Evolutionary conservation across 2,329 filamentous ascomycete genomes (phyloP).

Genomic region (Aspergillus cejpii): DNA sequence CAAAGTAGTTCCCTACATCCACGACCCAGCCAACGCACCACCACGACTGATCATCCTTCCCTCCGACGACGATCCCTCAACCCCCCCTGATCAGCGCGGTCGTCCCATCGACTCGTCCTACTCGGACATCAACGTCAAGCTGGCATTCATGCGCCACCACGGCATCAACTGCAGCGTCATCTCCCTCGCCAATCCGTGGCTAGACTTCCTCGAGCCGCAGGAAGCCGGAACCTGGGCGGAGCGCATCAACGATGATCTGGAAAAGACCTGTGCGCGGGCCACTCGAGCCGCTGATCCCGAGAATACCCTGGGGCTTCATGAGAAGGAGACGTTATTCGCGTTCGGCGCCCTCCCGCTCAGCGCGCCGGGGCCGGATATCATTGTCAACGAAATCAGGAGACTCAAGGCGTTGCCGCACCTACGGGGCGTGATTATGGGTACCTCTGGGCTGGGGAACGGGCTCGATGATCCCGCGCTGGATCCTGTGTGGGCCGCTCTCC

Average conservation of each 20-base stretch:
- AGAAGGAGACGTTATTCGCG: slow-evolving; percentile 66
- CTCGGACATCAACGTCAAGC: slow-evolving; percentile 69
- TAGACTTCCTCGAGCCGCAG: slow-evolving; percentile 66
- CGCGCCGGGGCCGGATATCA: slow-evolving; percentile 55
- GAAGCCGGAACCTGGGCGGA: slow-evolving; percentile 59
- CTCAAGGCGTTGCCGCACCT: slow-evolving; percentile 59
- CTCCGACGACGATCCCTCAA: slow-evolving; percentile 40
- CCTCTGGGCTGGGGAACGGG: slow-evolving; percentile 69
- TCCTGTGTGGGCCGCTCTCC: slow-evolving; percentile 64
- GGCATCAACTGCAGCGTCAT: slow-evolving; percentile 75
- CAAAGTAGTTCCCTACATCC: slow-evolving; percentile 41
- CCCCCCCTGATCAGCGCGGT: slow-evolving; percentile 50
- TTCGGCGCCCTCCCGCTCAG: slow-evolving; percentile 77
- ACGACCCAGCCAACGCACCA: slow-evolving; percentile 33
- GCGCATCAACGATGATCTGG: slow-evolving; percentile 71
- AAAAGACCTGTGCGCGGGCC: slow-evolving; percentile 57
- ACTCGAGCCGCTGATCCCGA: slow-evolving; percentile 24
- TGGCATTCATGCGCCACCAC: slow-evolving; percentile 83
- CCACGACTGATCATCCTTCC: slow-evolving; percentile 44
- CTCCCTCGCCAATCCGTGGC: slow-evolving; percentile 87
- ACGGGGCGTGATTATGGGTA: slow-evolving; percentile 83
- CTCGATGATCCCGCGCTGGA: slow-evolving; percentile 71
- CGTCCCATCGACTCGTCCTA: slow-evolving; percentile 79
- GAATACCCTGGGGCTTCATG: slow-evolving; percentile 22
- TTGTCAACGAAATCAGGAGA: slow-evolving; percentile 56